A percentile compares a stretch with the other conserved stretches of the same genome.
Conservation (phyloP, 345 rosid species). For the Ailanthus altissimus region DNA sequence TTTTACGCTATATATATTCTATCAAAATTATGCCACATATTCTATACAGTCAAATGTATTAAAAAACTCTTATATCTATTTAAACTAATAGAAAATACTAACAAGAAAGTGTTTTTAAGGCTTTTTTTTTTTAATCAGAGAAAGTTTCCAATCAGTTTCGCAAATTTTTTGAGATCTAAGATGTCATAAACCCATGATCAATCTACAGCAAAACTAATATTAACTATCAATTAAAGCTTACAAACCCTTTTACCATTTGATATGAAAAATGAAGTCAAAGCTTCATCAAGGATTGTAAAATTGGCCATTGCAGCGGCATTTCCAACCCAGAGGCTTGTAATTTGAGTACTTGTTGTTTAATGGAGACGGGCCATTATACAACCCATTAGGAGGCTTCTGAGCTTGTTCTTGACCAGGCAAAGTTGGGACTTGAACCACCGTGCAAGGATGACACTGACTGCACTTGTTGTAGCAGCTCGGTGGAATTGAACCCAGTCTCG, state of each 20-base stretch:
- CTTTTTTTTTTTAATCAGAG: no score
- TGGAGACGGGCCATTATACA: constrained; percentile 33
- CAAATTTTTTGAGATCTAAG: no score
- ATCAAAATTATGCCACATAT: no score
- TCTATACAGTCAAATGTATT: no score
- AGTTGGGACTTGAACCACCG: constrained; percentile 78
- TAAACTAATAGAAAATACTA: no score
- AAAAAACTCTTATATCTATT: no score
- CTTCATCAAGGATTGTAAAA: constrained; percentile 65
- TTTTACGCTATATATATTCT: no score
- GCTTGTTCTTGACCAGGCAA: constrained; percentile 36
- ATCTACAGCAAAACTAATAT: no score
- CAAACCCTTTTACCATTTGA: not conserved
- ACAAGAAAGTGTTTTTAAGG: no score
- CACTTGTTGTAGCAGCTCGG: constrained; percentile 94
- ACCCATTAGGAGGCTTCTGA: constrained; percentile 28
- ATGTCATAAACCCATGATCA: no score
- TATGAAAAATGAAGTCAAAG: not conserved
- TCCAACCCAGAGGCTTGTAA: constrained; percentile 96
- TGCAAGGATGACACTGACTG: constrained; percentile 86
- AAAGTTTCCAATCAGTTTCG: no score
- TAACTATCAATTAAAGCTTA: no score
- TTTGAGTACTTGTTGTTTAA: constrained; percentile 65
- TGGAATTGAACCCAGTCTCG: constrained; percentile 83
- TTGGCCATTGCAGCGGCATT: constrained; percentile 70